These are phyloP conservation scores for Hemisphaericaspora xylanilytica DNA, from an alignment of 1,139 yeast species.

Conservation along the genomic window DNA sequence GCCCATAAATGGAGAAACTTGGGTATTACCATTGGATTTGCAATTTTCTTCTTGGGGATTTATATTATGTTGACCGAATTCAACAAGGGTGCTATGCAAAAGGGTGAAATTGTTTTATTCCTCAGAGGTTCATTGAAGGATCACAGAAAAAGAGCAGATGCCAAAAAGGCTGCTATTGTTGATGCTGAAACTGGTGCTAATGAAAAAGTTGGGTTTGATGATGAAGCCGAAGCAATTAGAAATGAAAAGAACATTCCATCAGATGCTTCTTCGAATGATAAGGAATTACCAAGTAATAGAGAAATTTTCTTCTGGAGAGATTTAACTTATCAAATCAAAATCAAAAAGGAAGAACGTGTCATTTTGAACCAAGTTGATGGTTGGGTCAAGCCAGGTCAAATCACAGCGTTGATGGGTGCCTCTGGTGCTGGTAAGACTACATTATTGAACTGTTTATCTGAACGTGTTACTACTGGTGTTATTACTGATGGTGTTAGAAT, in stretches of 20 bases:
- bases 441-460: constrained; percentile 33
- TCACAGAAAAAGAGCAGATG: constrained; percentile 26
- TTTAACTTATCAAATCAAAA: constrained; percentile 69
- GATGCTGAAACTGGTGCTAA: constrained; percentile 16
- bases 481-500: constrained; percentile 36
- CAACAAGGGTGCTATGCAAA: constrained; percentile 77
- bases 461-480: constrained; percentile 35
- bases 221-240: constrained; percentile 7
- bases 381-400: constrained; percentile 42
- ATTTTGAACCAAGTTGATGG: constrained; percentile 73
- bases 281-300: constrained; percentile 12
- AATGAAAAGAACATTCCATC: constrained; percentile 11
- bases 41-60: constrained; percentile 51
- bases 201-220: constrained; percentile 10
- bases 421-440: constrained; percentile 40
- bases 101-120: constrained; percentile 78
- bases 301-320: constrained; percentile 79
- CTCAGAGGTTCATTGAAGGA: constrained; percentile 54
- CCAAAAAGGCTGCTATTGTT: constrained; percentile 10
- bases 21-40: constrained; percentile 64
- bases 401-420: constrained; percentile 33
- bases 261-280: neutral
- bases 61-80: constrained; percentile 61
- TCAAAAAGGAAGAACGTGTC: constrained; percentile 61
- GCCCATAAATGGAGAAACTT: constrained; percentile 81